Evolutionary conservation across 129 eudicot genomes (phyloP).

Genomic region (Pseudognaphalium luteoalbum): DNA sequence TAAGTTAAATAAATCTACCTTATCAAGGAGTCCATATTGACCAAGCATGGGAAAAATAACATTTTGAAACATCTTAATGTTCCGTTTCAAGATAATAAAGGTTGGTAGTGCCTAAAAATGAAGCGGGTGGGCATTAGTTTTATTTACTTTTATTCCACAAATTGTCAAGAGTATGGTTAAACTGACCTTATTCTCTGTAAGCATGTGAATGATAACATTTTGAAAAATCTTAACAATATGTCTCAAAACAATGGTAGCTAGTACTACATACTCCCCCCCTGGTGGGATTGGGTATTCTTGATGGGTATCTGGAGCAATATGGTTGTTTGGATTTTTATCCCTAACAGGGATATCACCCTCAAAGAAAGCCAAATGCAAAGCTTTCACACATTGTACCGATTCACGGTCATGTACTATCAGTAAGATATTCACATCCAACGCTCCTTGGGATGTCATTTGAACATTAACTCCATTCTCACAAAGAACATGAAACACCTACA

Average conservation of each 20-base stretch:
- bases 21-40: conserved; percentile 81
- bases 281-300: conserved; percentile 28
- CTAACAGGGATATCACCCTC: conserved; percentile 92
- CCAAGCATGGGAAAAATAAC: conserved; percentile 76
- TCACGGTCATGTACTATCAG: conserved; percentile 84
- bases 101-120: conserved; percentile 68
- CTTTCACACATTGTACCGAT: conserved; percentile 79
- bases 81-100: conserved; percentile 79
- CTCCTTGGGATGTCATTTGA: conserved; percentile 98
- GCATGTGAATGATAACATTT: too few relatives aligned
- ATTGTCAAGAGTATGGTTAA: neutral
- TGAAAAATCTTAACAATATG: too few relatives aligned
- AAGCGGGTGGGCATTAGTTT: neutral
- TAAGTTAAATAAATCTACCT: conserved; percentile 36
- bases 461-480: conserved; percentile 69
- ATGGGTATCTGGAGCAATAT: conserved; percentile 92
- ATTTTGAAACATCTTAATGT: conserved; percentile 79
- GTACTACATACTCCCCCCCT: too few relatives aligned
- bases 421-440: conserved; percentile 87
- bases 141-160: neutral
- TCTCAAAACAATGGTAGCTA: too few relatives aligned
- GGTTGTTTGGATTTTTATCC: conserved; percentile 91
- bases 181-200: conserved; percentile 64
- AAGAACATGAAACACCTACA: conserved; percentile 79
- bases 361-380: conserved; percentile 78